A percentile compares a stretch with the other conserved stretches of the same genome.
These are phyloP conservation scores for Bocquillonia castaneifolia DNA, from an alignment of 441 rosid species.

Conservation along the genomic window DNA sequence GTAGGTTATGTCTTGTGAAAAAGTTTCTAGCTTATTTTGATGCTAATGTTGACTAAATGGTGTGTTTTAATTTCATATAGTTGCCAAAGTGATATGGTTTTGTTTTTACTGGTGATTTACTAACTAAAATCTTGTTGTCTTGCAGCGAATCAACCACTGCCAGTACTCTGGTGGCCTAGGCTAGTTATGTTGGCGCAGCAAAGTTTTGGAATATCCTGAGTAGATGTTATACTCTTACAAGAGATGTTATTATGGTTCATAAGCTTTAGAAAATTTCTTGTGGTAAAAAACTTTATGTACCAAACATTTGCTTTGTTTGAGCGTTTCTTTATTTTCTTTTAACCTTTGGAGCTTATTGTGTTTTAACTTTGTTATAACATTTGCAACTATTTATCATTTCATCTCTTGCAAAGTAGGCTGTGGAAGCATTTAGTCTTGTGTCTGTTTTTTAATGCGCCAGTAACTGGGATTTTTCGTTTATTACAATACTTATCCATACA, in stretches of 20 bases:
- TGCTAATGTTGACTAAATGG: not conserved
- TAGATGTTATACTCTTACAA: not conserved
- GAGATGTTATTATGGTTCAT: slow-evolving; percentile 1
- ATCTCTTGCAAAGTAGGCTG: too few relatives aligned
- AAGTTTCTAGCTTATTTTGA: too few relatives aligned
- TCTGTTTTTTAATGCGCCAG: too few relatives aligned
- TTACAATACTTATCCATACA: too few relatives aligned
- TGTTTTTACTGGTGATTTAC: not conserved
- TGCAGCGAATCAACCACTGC: slow-evolving; percentile 84
- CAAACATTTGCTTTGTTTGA: not conserved
- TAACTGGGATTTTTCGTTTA: too few relatives aligned
- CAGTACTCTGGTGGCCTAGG: slow-evolving; percentile 76
- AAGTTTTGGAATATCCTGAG: not conserved
- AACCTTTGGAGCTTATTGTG: slow-evolving; percentile 3
- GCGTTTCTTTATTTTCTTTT: not conserved
- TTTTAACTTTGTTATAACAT: not conserved
- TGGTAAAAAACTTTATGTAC: not conserved
- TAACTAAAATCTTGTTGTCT: not conserved
- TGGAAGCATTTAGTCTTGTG: too few relatives aligned
- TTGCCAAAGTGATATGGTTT: too few relatives aligned
- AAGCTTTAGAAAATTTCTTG: not conserved
- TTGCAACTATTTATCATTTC: not conserved
- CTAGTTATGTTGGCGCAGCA: slow-evolving; percentile 5
- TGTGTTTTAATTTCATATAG: too few relatives aligned
- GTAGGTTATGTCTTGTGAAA: too few relatives aligned